A percentile compares a stretch with the other conserved stretches of the same genome.
phyloP scores from a whole-genome alignment of 306 rosid genomes.

The Fagus crenata region DNA sequence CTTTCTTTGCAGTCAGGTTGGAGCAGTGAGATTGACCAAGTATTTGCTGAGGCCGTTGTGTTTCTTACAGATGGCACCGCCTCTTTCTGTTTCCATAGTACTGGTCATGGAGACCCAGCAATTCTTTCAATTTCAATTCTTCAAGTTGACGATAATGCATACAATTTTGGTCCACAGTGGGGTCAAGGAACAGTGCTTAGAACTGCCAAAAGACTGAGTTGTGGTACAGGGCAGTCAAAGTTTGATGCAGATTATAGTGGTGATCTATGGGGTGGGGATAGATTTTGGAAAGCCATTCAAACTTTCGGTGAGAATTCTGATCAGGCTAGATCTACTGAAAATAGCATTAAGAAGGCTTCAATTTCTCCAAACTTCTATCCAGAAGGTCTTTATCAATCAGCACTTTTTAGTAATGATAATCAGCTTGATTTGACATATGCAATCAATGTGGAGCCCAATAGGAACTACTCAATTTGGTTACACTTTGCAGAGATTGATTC shows the following conservation, averaged over 20 bases:
- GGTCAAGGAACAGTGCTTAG: constrained; percentile 62
- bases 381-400: constrained; percentile 75
- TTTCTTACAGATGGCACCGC: constrained; percentile 65
- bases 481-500: constrained; percentile 88
- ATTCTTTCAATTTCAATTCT: constrained; percentile 92
- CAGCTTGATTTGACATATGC: constrained; percentile 68
- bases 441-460: constrained; percentile 82
- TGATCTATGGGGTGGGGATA: constrained; percentile 79
- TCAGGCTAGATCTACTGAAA: constrained; percentile 60
- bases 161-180: constrained; percentile 55
- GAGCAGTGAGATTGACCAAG: constrained; percentile 72
- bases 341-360: constrained; percentile 63
- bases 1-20: constrained; percentile 83
- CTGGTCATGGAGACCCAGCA: constrained; percentile 99
- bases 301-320: constrained; percentile 67
- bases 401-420: constrained; percentile 58
- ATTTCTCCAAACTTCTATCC: constrained; percentile 81
- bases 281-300: constrained; percentile 63
- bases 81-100: constrained; percentile 89
- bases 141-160: constrained; percentile 70
- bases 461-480: constrained; percentile 90
- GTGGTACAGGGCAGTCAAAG: constrained; percentile 75
- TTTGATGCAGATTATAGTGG: constrained; percentile 69
- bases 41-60: constrained; percentile 69
- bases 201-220: constrained; percentile 75